Evolutionary conservation across 2,329 filamentous ascomycete genomes (phyloP), one percentile per base, ranked within the genome.

Genomic region (Beauveria sp.): DNA sequence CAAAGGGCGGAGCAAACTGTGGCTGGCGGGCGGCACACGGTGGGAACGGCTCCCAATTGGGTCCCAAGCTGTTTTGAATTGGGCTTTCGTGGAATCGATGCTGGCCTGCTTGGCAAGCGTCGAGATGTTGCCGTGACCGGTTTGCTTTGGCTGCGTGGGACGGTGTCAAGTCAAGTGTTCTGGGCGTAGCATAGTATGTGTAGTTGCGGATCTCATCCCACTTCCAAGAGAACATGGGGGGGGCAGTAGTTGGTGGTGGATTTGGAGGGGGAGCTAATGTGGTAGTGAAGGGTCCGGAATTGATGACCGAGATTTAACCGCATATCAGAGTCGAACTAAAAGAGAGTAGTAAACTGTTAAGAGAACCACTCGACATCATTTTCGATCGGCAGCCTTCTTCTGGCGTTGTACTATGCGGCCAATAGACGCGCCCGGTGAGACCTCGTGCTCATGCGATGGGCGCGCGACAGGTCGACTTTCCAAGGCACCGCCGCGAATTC

Each of bases 141-240:
- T 38, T 24, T 26, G 49, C 50, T 28, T 22, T 53, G 12, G 38
- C 42, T 51, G 58, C 40, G 58, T 46, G 26, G 49, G 58, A 46
- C 28, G 50, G 50, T n/a, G 8, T 38, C 34, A 38, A 38, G 34
- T 40, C 49, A 40, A 31, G 49, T 60, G 24, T 14, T 31, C 40
- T 43, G 49, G 50, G 49, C 49, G 49, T 52, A 48, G 43, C 12
- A 38, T 51, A 24, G 34, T 34, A 51, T 45, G 48, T 60, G 57
- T 28, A 46, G 57, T 24, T 60, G 58, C 58, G 58, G 58, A 60
- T 54, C 58, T 60, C 58, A 60, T 60, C 58, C 58, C 58, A 60
- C 58, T 48, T 46, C n/a, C 46, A 38, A 22, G 9, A n/a, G 12
- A 38, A 51, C 57, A 60, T 51, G 57, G 57, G 57, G 57, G 57